Conservation (phyloP, 306 rosid species). For the Sicyos baderoa region DNA sequence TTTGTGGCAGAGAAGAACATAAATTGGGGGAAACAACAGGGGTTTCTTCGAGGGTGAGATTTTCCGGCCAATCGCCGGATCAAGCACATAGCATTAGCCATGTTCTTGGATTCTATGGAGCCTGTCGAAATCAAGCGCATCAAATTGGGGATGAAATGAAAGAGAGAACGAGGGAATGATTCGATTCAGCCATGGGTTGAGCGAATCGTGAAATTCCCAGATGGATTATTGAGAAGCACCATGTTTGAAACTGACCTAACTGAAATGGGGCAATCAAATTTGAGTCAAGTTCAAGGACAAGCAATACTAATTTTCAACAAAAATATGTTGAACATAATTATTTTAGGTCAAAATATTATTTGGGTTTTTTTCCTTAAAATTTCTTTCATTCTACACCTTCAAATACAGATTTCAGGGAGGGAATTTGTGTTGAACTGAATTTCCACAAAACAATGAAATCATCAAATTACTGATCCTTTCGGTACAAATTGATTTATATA, state of each 20-base stretch:
- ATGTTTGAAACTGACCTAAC: not conserved
- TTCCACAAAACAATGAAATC: too few relatives aligned
- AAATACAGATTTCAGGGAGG: too few relatives aligned
- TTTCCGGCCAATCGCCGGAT: constrained; percentile 9
- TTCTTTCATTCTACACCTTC: too few relatives aligned
- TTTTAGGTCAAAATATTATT: too few relatives aligned
- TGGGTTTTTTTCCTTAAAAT: too few relatives aligned
- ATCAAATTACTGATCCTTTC: too few relatives aligned
- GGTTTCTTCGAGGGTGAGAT: too few relatives aligned
- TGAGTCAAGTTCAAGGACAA: not conserved
- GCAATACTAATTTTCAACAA: not conserved
- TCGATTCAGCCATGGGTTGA: not conserved
- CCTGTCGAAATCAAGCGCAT: not conserved
- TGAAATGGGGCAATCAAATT: not conserved
- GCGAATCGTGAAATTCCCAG: not conserved
- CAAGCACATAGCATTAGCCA: constrained; percentile 12
- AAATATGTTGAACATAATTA: too few relatives aligned
- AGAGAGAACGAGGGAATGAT: too few relatives aligned
- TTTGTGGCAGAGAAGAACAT: constrained; percentile 17
- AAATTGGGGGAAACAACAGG: not conserved
- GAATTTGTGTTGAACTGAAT: too few relatives aligned
- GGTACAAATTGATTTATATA: too few relatives aligned
- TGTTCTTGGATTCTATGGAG: not conserved
- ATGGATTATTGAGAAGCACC: not conserved
- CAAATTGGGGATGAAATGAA: too few relatives aligned